Conservation (phyloP, 1,284 basidiomycete genomes). For the Trametes pubescens region DNA sequence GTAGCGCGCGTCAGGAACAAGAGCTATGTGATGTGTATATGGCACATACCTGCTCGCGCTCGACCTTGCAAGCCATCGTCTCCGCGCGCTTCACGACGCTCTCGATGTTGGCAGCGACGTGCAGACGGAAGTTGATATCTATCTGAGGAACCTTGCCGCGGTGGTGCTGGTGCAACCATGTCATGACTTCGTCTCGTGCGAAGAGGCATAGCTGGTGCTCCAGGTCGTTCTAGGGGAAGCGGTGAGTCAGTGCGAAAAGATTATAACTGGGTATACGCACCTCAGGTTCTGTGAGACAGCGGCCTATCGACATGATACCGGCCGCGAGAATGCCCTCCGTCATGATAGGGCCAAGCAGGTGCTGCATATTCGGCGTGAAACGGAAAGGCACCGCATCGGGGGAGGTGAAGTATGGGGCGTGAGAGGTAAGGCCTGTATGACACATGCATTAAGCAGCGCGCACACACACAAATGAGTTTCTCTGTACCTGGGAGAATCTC, state of each 20-base stretch:
- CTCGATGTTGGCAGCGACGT: conserved; percentile 80
- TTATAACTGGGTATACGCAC: conserved; percentile 51
- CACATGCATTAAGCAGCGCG: conserved; percentile 7
- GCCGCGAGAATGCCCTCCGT: conserved; percentile 92
- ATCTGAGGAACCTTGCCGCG: conserved; percentile 59
- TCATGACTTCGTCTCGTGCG: conserved; percentile 90
- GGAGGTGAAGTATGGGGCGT: conserved; percentile 76
- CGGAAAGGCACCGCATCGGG: conserved; percentile 96
- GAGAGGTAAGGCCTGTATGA: conserved; percentile 51
- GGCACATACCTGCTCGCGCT: conserved; percentile 75
- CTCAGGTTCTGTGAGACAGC: conserved; percentile 92
- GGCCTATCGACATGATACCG: conserved; percentile 90
- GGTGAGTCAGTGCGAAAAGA: not conserved
- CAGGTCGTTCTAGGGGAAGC: conserved; percentile 76
- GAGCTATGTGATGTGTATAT: conserved; percentile 4
- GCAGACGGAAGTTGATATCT: conserved; percentile 72
- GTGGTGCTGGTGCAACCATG: conserved; percentile 62
- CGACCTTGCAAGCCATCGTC: conserved; percentile 84
- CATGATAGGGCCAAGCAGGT: conserved; percentile 89
- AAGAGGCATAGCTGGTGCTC: conserved; percentile 92
- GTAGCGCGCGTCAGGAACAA: conserved; percentile 16
- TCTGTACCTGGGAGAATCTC: conserved; percentile 86
- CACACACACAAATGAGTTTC: not conserved
- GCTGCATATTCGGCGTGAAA: conserved; percentile 95
- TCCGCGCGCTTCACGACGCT: conserved; percentile 88